Percentiles rank a stretch among this genome's conserved stretches.
Conservation (phyloP, 345 rosid species). For the Eucalyptus urophylla region DNA sequence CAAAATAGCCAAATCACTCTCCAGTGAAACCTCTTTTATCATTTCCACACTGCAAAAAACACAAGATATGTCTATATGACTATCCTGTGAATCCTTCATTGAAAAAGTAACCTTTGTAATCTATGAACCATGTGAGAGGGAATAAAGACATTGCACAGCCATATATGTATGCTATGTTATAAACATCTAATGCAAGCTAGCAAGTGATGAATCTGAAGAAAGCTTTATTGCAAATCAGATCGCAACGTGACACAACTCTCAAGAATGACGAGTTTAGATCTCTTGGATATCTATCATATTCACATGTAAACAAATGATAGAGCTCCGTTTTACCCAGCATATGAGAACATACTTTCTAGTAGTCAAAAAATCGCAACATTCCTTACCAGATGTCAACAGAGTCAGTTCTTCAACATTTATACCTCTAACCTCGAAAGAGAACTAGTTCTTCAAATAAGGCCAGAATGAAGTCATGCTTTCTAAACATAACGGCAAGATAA, state of each 20-base stretch:
- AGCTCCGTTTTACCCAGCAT: not conserved
- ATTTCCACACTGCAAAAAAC: not conserved
- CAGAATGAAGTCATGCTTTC: not conserved
- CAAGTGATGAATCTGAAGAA: not conserved
- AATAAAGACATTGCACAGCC: not conserved
- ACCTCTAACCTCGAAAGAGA: not conserved
- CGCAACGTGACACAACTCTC: not conserved
- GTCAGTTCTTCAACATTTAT: not conserved
- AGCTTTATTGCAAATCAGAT: not conserved
- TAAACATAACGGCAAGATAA: not conserved
- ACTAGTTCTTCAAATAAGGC: not conserved
- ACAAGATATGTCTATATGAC: not conserved
- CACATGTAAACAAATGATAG: not conserved
- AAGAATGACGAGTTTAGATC: not conserved
- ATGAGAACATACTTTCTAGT: not conserved
- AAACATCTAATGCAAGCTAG: not conserved
- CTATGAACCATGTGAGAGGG: not conserved
- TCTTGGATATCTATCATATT: no score
- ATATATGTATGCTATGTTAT: not conserved
- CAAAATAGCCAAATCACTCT: not conserved
- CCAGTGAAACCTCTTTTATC: not conserved
- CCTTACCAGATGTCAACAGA: not conserved
- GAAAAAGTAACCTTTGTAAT: not conserved
- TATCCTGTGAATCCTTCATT: not conserved
- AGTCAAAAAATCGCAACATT: not conserved